Evolutionary conservation across 2,329 filamentous ascomycete species (phyloP).

Genomic region (Trichoderma asperellum): DNA sequence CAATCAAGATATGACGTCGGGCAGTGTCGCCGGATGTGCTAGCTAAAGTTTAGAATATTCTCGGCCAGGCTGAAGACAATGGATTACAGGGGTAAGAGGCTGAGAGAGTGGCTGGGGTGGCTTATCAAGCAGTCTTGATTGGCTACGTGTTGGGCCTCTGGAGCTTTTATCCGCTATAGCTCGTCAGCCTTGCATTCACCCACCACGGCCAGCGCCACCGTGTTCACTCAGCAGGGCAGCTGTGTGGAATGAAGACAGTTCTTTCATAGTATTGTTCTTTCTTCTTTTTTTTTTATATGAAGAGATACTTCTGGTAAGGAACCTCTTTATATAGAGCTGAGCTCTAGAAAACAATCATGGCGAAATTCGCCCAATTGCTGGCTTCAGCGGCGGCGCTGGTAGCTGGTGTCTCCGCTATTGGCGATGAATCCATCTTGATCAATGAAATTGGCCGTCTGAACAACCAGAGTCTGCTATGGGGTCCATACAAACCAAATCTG

Average conservation of each 20-base stretch:
- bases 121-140: slow-evolving; percentile 7
- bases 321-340: slow-evolving; percentile 17
- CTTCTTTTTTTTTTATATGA: neutral
- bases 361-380: slow-evolving; percentile 40
- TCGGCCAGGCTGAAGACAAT: slow-evolving; percentile 24
- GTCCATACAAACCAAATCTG: slow-evolving; percentile 88
- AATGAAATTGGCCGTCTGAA: slow-evolving; percentile 57
- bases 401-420: slow-evolving; percentile 35
- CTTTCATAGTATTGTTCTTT: neutral
- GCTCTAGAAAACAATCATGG: slow-evolving; percentile 35
- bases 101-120: slow-evolving; percentile 23
- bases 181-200: slow-evolving; percentile 30
- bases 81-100: slow-evolving; percentile 4
- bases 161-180: slow-evolving; percentile 4
- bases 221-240: slow-evolving; percentile 16
- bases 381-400: slow-evolving; percentile 38
- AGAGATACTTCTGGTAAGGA: neutral
- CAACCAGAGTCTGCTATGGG: slow-evolving; percentile 93
- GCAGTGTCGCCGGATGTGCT: neutral
- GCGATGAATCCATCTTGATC: slow-evolving; percentile 47
- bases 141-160: neutral
- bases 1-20: neutral
- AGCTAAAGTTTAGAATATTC: neutral
- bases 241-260: neutral
- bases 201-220: slow-evolving; percentile 21